Percentiles rank a stretch among this genome's conserved stretches.
Evolutionary conservation across 768 basidiomycete genomes (phyloP).

Genomic region (Leucocoprinus leucothites): DNA sequence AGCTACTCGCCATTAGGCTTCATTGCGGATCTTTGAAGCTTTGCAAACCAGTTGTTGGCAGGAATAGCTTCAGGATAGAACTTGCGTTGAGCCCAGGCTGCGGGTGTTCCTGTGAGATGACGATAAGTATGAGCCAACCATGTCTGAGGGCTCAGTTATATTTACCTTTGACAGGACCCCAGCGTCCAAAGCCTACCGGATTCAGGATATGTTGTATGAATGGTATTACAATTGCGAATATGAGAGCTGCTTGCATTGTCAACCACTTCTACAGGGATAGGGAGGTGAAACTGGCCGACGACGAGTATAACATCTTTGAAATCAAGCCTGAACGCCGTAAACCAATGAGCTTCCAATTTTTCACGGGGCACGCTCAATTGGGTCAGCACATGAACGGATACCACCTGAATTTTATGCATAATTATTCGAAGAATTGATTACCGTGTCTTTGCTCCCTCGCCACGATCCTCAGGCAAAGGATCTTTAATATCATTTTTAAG

Average conservation of each 20-base stretch:
- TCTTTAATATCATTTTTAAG: slow-evolving; percentile 10
- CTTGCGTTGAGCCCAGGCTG: slow-evolving; percentile 31
- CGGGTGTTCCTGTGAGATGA: slow-evolving; percentile 26
- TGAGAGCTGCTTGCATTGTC: slow-evolving; percentile 20
- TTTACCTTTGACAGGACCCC: slow-evolving; percentile 31
- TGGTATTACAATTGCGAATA: slow-evolving; percentile 19
- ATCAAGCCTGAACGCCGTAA: background rate
- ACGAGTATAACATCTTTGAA: slow-evolving; percentile 5
- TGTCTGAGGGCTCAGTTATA: background rate
- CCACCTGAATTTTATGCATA: slow-evolving; percentile 3
- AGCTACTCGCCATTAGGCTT: too few relatives aligned
- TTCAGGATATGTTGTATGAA: slow-evolving; percentile 27
- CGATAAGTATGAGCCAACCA: too few relatives aligned
- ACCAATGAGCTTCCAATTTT: slow-evolving; percentile 2
- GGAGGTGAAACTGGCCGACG: background rate
- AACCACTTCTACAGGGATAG: background rate
- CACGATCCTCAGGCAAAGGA: slow-evolving; percentile 11
- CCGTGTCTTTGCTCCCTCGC: slow-evolving; percentile 7
- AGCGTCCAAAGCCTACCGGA: slow-evolving; percentile 32
- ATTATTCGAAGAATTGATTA: background rate
- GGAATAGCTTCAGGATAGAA: slow-evolving; percentile 29
- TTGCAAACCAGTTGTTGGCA: slow-evolving; percentile 31
- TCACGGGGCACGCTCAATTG: slow-evolving; percentile 3
- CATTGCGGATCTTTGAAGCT: slow-evolving; percentile 28
- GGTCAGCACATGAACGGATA: slow-evolving; percentile 1